Conservation (phyloP, 305 asterid genomes). For the Fraxinus latifolia region DNA sequence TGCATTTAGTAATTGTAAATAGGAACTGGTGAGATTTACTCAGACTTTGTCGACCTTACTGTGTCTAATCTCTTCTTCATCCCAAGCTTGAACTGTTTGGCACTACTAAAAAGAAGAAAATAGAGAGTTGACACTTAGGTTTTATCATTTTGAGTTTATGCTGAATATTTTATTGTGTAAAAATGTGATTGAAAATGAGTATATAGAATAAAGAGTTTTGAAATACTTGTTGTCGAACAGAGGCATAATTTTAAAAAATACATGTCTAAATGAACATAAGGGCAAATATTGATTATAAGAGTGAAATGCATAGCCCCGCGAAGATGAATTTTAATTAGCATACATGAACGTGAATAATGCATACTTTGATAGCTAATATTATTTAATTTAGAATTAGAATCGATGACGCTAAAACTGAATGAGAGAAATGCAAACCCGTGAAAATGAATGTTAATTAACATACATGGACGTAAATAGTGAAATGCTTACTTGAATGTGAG, state of each 20-base stretch:
- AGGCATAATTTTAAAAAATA: too few species aligned
- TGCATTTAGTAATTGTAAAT: neutral
- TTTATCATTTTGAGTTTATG: neutral
- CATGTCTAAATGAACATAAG: neutral
- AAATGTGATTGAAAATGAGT: too few species aligned
- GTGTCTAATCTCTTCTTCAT: neutral
- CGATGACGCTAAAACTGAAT: too few species aligned
- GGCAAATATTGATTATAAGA: neutral
- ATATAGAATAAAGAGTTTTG: too few species aligned
- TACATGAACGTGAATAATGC: neutral
- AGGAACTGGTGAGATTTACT: neutral
- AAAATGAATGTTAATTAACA: too few species aligned
- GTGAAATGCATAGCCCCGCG: neutral
- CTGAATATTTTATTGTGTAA: too few species aligned
- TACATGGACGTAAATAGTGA: neutral
- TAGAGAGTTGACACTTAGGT: neutral
- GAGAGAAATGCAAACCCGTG: neutral
- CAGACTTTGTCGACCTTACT: neutral
- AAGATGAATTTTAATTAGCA: neutral
- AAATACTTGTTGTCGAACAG: too few species aligned
- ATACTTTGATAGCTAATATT: neutral
- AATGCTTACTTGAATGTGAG: too few species aligned
- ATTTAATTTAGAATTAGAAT: too few species aligned
- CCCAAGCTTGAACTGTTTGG: neutral
- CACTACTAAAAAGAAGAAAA: neutral